These are phyloP conservation scores for Penicillium olsonii DNA, from an alignment of 2,329 filamentous ascomycete species.

Conservation along the genomic window DNA sequence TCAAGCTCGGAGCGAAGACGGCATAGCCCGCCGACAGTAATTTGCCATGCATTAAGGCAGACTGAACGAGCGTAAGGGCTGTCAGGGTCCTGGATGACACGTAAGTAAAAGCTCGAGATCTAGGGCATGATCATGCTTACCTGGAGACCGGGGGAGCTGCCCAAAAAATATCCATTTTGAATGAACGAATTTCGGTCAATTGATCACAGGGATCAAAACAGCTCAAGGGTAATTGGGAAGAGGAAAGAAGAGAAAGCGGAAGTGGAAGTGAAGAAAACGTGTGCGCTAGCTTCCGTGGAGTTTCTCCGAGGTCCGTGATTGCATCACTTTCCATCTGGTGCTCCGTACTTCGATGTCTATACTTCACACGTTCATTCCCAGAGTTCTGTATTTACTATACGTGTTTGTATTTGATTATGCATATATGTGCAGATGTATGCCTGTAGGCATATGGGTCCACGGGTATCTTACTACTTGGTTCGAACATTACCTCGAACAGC, in stretches of 20 bases:
- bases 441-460: neutral
- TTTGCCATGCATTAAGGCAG: slow-evolving; percentile 61
- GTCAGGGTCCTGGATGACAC: slow-evolving; percentile 63
- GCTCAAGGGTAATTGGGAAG: slow-evolving; percentile 2
- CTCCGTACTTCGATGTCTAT: neutral
- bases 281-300: slow-evolving; percentile 17
- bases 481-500: slow-evolving; percentile 61
- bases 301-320: slow-evolving; percentile 22
- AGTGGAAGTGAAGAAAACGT: slow-evolving; percentile 23
- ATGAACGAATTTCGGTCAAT: slow-evolving; percentile 17
- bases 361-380: neutral
- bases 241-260: slow-evolving; percentile 15
- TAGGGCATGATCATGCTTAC: slow-evolving; percentile 46
- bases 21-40: slow-evolving; percentile 56
- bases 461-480: slow-evolving; percentile 14
- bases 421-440: neutral
- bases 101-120: slow-evolving; percentile 41
- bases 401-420: neutral
- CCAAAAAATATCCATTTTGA: slow-evolving; percentile 63
- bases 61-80: slow-evolving; percentile 63
- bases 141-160: slow-evolving; percentile 66
- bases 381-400: too few relatives aligned
- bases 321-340: neutral
- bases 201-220: slow-evolving; percentile 16
- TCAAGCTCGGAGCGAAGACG: slow-evolving; percentile 51